Evolutionary conservation across 164 flowering plant species (phyloP), one percentile per base, ranked within the genome.

Genomic region (Echeveria elegans): DNA sequence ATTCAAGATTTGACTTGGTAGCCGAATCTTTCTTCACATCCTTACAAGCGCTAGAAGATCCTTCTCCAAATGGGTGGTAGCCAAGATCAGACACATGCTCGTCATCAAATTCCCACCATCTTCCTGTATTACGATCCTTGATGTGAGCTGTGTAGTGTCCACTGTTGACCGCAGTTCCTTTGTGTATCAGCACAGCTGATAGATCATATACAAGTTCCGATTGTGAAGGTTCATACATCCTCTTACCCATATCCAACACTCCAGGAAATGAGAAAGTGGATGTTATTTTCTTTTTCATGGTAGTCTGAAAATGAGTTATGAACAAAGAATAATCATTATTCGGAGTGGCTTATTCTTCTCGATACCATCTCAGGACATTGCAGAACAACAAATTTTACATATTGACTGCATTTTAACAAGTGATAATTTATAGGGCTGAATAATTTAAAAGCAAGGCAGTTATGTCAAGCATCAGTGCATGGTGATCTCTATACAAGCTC

Each of bases 71-170:
- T 36, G 99, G 99, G 47, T 88, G 88, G 63, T 38, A 50, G 61
- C 97, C 99, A 60, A 92, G 77, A 62, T 82, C 80, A 31, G 96
- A 85, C 26, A 95, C 97, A 69, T 74, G 77, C 75, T 92, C 99
- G 76, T 95, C 97, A 77, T 95, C 97, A 79, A 95, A 92, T 76
- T 92, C 88, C 99, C 99, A 95, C 99, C 99, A 95, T 58, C 76
- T 79, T 38, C 92, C 96, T 12, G 88, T 84, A 48, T 71, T 79
- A 62, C 79, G 86, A 80, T 95, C 94, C 80, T 85, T 92, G 63
- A 95, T 90, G 73, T 87, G 90, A 62, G 96, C 97, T 30, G 90
- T 72, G 73, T 95, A 95, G 73, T 95, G 99, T 36, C 99, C 99
- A 81, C 96, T 87, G 63, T 92, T 88, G 52, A 85, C 96, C 70